A percentile compares a stretch with the other conserved stretches of the same genome.
These are phyloP conservation scores for Penicillium frequentans DNA, from an alignment of 2,329 filamentous ascomycete genomes.

Conservation along the genomic window DNA sequence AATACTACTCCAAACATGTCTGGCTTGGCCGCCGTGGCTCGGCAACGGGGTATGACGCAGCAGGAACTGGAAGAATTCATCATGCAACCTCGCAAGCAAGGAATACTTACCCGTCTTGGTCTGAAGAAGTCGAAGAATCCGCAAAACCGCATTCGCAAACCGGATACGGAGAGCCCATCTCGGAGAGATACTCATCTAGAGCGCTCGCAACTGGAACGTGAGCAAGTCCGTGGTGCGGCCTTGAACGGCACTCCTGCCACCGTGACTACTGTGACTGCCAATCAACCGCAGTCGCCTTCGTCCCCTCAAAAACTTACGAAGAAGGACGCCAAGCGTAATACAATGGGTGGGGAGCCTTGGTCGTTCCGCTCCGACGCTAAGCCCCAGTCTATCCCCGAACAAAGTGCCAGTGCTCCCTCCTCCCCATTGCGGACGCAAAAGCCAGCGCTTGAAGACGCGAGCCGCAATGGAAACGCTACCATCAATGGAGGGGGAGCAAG, in stretches of 20 bases:
- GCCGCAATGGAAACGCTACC: constrained; percentile 10
- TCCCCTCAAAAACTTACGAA: constrained; percentile 26
- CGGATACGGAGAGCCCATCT: constrained; percentile 59
- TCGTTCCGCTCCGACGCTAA: constrained; percentile 19
- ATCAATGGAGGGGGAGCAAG: constrained; percentile 7
- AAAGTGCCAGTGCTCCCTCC: constrained; percentile 5
- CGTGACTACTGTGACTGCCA: constrained; percentile 23
- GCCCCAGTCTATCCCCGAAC: constrained; percentile 11
- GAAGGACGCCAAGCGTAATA: constrained; percentile 24
- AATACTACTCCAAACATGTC: constrained; percentile 35
- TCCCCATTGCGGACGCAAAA: constrained; percentile 4
- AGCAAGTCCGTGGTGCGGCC: constrained; percentile 28
- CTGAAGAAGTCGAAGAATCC: constrained; percentile 27
- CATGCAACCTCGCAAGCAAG: constrained; percentile 30
- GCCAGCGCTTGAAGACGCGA: neutral
- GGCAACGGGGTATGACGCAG: constrained; percentile 58
- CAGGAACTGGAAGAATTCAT: constrained; percentile 37
- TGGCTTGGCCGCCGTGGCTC: constrained; percentile 35
- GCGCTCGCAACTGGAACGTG: constrained; percentile 54
- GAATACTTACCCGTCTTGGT: constrained; percentile 35
- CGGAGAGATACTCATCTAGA: constrained; percentile 64
- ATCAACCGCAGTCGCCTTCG: constrained; percentile 11
- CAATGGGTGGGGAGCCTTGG: constrained; percentile 23
- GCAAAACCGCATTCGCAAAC: constrained; percentile 50
- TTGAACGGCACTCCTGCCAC: constrained; percentile 12